phyloP scores from a whole-genome alignment of 306 rosid species.

The Citrullus colocynthis region DNA sequence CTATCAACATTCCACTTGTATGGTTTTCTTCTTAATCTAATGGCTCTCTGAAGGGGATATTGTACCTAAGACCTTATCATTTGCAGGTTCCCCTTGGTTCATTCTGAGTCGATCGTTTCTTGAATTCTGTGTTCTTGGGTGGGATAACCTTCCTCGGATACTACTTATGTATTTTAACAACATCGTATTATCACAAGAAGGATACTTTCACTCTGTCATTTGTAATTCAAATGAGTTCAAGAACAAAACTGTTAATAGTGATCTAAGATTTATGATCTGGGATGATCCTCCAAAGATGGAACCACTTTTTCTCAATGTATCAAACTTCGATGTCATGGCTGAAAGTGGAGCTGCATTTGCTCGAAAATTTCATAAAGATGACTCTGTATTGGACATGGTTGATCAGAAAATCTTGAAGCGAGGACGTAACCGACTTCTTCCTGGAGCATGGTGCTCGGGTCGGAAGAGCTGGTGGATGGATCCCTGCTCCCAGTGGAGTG shows the following conservation, averaged over 20 bases:
- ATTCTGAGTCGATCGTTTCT: constrained; percentile 65
- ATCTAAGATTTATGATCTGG: constrained; percentile 81
- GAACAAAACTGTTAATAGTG: constrained; percentile 74
- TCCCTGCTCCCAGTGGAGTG: constrained; percentile 93
- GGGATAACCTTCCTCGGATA: constrained; percentile 91
- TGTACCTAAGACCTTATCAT: neutral
- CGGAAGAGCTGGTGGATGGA: constrained; percentile 69
- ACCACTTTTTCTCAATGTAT: constrained; percentile 52
- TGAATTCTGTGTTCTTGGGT: constrained; percentile 77
- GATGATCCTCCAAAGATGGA: constrained; percentile 84
- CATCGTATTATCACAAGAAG: constrained; percentile 68
- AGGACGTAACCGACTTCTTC: constrained; percentile 22
- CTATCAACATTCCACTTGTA: neutral
- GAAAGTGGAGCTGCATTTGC: constrained; percentile 85
- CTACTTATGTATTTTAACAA: constrained; percentile 86
- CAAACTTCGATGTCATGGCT: constrained; percentile 47
- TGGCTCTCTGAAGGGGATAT: neutral
- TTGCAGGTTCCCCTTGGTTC: constrained; percentile 91
- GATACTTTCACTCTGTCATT: constrained; percentile 76
- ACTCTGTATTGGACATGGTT: constrained; percentile 55
- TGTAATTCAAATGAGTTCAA: constrained; percentile 77
- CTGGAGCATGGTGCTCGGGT: constrained; percentile 87
- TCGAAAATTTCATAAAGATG: constrained; percentile 44
- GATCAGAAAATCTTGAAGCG: constrained; percentile 62
- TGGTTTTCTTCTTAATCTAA: neutral